Evolutionary conservation across 495 filamentous ascomycete species (phyloP), one percentile per base, ranked within the genome.

Genomic region (Terfezia claveryi): DNA sequence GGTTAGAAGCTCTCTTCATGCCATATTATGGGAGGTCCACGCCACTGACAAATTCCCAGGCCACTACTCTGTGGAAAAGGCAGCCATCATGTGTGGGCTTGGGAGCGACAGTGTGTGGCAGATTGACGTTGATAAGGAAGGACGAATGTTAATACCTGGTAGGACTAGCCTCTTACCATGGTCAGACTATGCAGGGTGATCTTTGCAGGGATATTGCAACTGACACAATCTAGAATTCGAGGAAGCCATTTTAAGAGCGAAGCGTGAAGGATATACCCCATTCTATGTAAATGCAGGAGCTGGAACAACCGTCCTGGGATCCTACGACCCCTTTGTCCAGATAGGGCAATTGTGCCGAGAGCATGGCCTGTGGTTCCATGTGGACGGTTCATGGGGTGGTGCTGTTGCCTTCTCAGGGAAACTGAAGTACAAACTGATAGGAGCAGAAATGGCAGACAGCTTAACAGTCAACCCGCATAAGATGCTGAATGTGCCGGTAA

Each of bases 231-330:
- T 57, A 61, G 80, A 77, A 37, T 72, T 96, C 11, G 75, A 81
- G 38, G 68, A 70, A 0, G 68, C 76, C 14, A 70, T 94, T 23
- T 41, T 71, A 12, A 70, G 72, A 56, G 77, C 81, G 20, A 73
- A 76, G 55, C 57, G 59, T 10, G 73, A 79, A 60, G 82, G 83
- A 41, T 74, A 76, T 54, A 88, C 83, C 7, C 89, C 91, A 0
- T 85, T 98, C 61, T 98, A 89, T 69, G 86, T 95, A 64, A 95
- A 94, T 64, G 83, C 89, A 5, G 94, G 89, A 1, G 89, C 91
- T 4, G 89, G 89, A 17, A 95, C 91, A 14, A 98, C 91, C 3
- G 91, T 94, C 10, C 68, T 88, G 56, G 91, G 89, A 17, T 86
- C 84, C 12, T 98, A 82, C 65, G 89, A 95, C 66, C 85, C 83